Percentiles rank a stretch among this genome's conserved stretches.
Evolutionary conservation across 495 filamentous ascomycete genomes (phyloP).

Genomic region (Thermochaetoides thermophila): DNA sequence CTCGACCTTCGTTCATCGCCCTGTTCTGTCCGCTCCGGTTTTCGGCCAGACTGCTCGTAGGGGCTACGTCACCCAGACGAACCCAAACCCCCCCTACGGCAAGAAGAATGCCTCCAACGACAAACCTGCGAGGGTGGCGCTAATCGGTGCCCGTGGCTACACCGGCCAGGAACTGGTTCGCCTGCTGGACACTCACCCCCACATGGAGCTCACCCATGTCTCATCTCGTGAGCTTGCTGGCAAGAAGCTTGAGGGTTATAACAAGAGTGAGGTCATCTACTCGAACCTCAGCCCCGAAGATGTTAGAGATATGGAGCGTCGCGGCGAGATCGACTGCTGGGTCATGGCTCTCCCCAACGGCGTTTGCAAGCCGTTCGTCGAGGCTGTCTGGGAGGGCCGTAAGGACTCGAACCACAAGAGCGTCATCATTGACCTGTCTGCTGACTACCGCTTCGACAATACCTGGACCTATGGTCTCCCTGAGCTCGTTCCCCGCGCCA

Average conservation of each 20-base stretch:
- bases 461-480: slow-evolving; percentile 94
- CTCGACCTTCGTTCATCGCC: slow-evolving; percentile 39
- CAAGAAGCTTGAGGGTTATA: slow-evolving; percentile 80
- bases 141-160: slow-evolving; percentile 92
- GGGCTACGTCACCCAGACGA: slow-evolving; percentile 58
- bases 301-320: slow-evolving; percentile 77
- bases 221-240: slow-evolving; percentile 89
- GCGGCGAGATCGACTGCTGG: slow-evolving; percentile 93
- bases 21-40: slow-evolving; percentile 8
- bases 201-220: slow-evolving; percentile 86
- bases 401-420: slow-evolving; percentile 45
- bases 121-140: slow-evolving; percentile 66
- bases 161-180: slow-evolving; percentile 88
- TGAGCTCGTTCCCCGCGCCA: slow-evolving; percentile 62
- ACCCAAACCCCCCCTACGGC: slow-evolving; percentile 95
- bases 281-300: slow-evolving; percentile 85
- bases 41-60: slow-evolving; percentile 25
- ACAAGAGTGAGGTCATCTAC: slow-evolving; percentile 85
- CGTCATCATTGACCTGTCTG: slow-evolving; percentile 83
- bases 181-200: slow-evolving; percentile 80
- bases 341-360: slow-evolving; percentile 97
- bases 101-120: slow-evolving; percentile 78
- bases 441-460: slow-evolving; percentile 85
- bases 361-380: slow-evolving; percentile 90
- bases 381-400: slow-evolving; percentile 67